These are phyloP conservation scores for Monosporascus sp. DNA, from an alignment of 2,329 filamentous ascomycete species.

Conservation along the genomic window DNA sequence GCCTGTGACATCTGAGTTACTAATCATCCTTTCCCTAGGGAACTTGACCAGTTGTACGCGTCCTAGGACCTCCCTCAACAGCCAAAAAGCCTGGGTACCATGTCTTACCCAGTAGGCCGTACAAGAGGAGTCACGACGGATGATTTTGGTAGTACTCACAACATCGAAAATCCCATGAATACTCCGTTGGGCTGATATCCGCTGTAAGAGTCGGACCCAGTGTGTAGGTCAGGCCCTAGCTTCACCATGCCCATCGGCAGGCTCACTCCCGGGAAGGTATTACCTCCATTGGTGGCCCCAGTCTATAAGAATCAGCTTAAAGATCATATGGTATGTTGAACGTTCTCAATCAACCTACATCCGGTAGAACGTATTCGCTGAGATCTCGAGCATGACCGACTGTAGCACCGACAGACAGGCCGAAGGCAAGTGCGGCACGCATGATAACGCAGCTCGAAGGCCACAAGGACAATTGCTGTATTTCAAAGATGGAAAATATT, in stretches of 20 bases:
- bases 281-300: slow-evolving; percentile 39
- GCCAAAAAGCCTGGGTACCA: too few species aligned
- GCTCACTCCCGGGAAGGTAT: slow-evolving; percentile 45
- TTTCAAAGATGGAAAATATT: too few species aligned
- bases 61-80: too few species aligned
- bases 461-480: not conserved
- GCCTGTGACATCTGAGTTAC: slow-evolving; percentile 19
- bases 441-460: not conserved
- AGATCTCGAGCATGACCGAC: not conserved
- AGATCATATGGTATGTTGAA: not conserved
- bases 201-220: slow-evolving; percentile 45
- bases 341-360: not conserved
- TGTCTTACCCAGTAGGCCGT: too few species aligned
- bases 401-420: not conserved
- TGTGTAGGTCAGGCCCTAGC: slow-evolving; percentile 43
- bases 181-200: slow-evolving; percentile 45
- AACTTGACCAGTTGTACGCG: too few species aligned
- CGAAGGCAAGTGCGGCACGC: not conserved
- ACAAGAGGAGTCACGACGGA: not conserved
- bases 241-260: slow-evolving; percentile 44
- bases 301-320: slow-evolving; percentile 28
- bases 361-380: not conserved
- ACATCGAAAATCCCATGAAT: slow-evolving; percentile 57
- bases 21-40: too few species aligned
- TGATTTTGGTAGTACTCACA: slow-evolving; percentile 19